These are phyloP conservation scores for Geosiphon pyriformis DNA, from an alignment of 192 early-diverging fungal genomes.

Conservation along the genomic window DNA sequence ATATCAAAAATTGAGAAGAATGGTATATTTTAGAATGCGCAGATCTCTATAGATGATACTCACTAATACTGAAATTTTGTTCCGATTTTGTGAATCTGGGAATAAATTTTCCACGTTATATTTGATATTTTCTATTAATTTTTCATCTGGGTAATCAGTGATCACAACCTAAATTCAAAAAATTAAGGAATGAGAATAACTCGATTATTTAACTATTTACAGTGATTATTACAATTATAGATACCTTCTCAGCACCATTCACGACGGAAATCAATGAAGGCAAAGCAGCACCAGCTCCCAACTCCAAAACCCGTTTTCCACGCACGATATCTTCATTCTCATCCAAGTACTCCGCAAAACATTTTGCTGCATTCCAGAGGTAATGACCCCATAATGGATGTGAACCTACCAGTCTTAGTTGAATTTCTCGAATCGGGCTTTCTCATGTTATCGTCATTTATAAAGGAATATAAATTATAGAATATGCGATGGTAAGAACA, in stretches of 20 bases:
- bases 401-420: slow-evolving; percentile 58
- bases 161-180: slow-evolving; percentile 41
- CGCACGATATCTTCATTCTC: slow-evolving; percentile 50
- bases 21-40: not conserved
- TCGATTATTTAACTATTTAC: not conserved
- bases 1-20: not conserved
- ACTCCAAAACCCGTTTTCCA: slow-evolving; percentile 67
- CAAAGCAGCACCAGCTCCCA: slow-evolving; percentile 79
- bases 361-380: slow-evolving; percentile 88
- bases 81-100: slow-evolving; percentile 23
- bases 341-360: slow-evolving; percentile 77
- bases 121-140: slow-evolving; percentile 71
- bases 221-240: not conserved
- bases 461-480: too few species aligned
- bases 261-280: slow-evolving; percentile 67
- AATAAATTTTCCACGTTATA: slow-evolving; percentile 57
- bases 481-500: too few species aligned
- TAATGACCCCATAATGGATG: slow-evolving; percentile 84
- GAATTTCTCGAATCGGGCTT: too few species aligned
- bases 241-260: slow-evolving; percentile 65
- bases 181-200: not conserved
- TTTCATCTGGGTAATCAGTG: slow-evolving; percentile 75
- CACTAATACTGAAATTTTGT: slow-evolving; percentile 17
- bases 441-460: too few species aligned
- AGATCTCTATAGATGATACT: not conserved